phyloP scores from a whole-genome alignment of 257 asterid genomes.

The Primulina tabacum region DNA sequence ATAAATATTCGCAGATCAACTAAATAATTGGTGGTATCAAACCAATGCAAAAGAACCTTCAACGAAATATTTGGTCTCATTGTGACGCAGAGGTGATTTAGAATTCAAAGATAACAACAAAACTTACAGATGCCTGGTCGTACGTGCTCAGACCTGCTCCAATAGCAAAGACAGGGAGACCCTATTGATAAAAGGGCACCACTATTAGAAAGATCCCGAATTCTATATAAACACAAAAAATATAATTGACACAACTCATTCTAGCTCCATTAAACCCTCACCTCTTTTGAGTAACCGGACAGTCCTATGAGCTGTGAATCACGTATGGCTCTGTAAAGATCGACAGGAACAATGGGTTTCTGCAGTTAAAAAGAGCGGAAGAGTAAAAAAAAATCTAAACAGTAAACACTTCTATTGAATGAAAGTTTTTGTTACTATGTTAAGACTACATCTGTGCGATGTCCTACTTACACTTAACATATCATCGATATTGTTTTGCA shows the following conservation, averaged over 20 bases:
- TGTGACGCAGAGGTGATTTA: neutral
- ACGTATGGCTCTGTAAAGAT: slow-evolving; percentile 55
- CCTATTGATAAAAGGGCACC: slow-evolving; percentile 31
- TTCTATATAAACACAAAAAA: neutral
- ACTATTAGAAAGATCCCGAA: slow-evolving; percentile 12
- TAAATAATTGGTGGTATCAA: neutral
- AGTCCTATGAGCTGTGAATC: slow-evolving; percentile 68
- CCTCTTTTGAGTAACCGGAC: slow-evolving; percentile 70
- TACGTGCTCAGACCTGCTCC: slow-evolving; percentile 63
- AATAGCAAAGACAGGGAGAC: slow-evolving; percentile 61
- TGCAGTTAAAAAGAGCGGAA: slow-evolving; percentile 26
- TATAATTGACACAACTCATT: slow-evolving; percentile 3
- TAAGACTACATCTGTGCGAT: neutral
- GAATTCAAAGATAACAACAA: slow-evolving; percentile 11
- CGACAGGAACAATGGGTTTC: slow-evolving; percentile 63
- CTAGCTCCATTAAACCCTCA: slow-evolving; percentile 28
- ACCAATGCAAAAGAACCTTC: neutral
- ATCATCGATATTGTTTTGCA: slow-evolving; percentile 60
- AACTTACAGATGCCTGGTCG: slow-evolving; percentile 65
- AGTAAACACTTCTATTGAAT: neutral
- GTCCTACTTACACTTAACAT: slow-evolving; percentile 53
- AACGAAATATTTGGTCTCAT: neutral
- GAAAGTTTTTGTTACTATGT: neutral
- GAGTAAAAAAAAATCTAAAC: slow-evolving; percentile 14
- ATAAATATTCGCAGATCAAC: slow-evolving; percentile 18